These are phyloP conservation scores for Fusarium vanettenii DNA, from an alignment of 2,329 filamentous ascomycete species.

Conservation along the genomic window DNA sequence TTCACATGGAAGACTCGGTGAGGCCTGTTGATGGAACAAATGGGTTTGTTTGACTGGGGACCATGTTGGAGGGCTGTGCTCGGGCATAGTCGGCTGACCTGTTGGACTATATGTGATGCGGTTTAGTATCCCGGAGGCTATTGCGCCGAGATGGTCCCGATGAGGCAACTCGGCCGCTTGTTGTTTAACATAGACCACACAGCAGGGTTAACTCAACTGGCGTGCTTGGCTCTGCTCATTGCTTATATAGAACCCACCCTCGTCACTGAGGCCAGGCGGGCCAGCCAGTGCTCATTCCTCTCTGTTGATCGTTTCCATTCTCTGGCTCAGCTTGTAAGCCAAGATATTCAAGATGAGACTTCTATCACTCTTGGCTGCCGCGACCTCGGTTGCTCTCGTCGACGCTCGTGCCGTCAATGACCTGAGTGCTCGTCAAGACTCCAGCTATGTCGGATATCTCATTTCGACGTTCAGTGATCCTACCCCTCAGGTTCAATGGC, in stretches of 20 bases:
- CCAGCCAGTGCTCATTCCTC: background rate
- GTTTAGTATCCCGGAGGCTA: background rate
- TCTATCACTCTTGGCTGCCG: conserved; percentile 3
- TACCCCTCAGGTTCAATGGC: conserved; percentile 47
- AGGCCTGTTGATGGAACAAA: background rate
- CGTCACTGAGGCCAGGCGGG: background rate
- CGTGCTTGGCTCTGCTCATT: background rate
- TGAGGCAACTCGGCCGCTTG: conserved; percentile 2
- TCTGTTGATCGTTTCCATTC: background rate
- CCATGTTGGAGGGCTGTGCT: background rate
- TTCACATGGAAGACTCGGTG: background rate
- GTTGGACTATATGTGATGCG: background rate
- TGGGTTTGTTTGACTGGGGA: background rate
- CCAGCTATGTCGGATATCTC: conserved; percentile 46
- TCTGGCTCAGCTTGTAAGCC: background rate
- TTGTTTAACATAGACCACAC: background rate
- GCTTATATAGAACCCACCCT: background rate
- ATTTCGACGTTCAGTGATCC: conserved; percentile 51
- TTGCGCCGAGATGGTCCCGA: background rate
- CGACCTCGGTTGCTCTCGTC: conserved; percentile 4
- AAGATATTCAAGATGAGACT: conserved; percentile 8
- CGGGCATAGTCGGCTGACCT: background rate
- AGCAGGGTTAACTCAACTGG: background rate
- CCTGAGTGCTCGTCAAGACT: background rate
- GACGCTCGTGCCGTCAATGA: conserved; percentile 15